phyloP scores from a whole-genome alignment of 2,329 filamentous ascomycete genomes.

The Fusarium penzigii region DNA sequence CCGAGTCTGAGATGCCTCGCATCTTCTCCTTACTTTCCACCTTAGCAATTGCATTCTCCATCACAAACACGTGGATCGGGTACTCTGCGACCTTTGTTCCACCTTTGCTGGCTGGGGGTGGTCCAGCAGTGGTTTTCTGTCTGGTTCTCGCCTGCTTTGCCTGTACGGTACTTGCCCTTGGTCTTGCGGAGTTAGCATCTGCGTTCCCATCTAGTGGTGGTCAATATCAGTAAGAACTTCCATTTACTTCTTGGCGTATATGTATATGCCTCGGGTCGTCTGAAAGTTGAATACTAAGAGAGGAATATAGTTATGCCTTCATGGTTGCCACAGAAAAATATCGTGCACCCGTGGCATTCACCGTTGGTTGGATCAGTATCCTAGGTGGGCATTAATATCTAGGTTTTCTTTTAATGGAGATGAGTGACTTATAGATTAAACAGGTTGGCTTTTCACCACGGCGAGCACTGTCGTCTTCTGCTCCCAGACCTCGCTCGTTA shows the following conservation, averaged over 20 bases:
- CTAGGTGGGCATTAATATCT: too few relatives aligned
- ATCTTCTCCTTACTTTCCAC: neutral
- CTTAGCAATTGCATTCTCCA: neutral
- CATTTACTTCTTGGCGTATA: too few relatives aligned
- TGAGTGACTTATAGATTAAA: too few relatives aligned
- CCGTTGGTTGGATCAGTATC: neutral
- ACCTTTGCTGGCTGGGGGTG: neutral
- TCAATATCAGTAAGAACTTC: slow-evolving; percentile 4
- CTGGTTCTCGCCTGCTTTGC: neutral
- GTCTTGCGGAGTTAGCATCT: slow-evolving; percentile 1
- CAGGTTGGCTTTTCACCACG: neutral
- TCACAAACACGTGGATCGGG: slow-evolving; percentile 4
- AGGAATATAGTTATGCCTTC: neutral
- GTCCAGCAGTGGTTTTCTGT: neutral
- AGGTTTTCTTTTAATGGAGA: too few relatives aligned
- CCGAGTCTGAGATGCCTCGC: neutral
- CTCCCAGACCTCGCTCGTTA: neutral
- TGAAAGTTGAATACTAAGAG: too few relatives aligned
- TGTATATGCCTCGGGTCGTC: too few relatives aligned
- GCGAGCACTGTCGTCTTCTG: neutral
- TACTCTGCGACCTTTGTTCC: neutral
- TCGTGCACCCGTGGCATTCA: neutral
- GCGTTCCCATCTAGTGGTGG: slow-evolving; percentile 2
- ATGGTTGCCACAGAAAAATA: neutral
- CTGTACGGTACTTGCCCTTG: neutral